phyloP scores from a whole-genome alignment of 768 basidiomycete genomes.

The Tylopilus felleus region DNA sequence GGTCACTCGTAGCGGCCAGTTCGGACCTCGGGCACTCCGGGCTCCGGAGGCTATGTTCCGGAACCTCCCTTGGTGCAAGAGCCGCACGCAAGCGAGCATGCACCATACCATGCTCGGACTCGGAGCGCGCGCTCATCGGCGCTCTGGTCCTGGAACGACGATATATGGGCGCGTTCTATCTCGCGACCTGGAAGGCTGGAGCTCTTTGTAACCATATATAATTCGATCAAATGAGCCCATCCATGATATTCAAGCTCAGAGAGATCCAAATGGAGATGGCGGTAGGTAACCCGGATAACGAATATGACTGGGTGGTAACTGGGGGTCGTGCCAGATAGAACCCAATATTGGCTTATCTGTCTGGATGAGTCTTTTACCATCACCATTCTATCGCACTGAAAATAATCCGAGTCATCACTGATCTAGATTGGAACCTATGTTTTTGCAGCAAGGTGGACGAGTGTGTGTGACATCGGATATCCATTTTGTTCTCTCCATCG shows the following conservation, averaged over 20 bases:
- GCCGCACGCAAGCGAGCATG: too few species aligned
- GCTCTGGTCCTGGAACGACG: neutral
- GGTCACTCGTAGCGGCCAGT: neutral
- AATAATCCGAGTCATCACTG: neutral
- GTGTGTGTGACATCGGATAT: neutral
- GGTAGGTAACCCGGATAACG: neutral
- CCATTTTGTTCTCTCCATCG: neutral
- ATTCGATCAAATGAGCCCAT: too few species aligned
- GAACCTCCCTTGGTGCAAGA: neutral
- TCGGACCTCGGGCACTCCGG: constrained; percentile 9
- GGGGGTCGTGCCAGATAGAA: too few species aligned
- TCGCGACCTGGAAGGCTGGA: neutral
- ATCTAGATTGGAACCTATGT: neutral
- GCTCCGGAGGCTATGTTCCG: neutral
- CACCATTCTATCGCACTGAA: too few species aligned
- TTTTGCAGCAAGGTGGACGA: neutral
- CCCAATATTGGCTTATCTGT: too few species aligned
- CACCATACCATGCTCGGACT: neutral
- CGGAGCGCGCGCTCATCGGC: neutral
- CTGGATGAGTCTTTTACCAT: neutral
- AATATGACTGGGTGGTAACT: neutral
- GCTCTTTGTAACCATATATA: neutral
- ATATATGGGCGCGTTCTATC: neutral
- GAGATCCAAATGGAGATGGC: neutral
- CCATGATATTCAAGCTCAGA: neutral